Conservation (phyloP, 225 moss, liverwort and hornwort species). For the Lunularia cruciata region DNA sequence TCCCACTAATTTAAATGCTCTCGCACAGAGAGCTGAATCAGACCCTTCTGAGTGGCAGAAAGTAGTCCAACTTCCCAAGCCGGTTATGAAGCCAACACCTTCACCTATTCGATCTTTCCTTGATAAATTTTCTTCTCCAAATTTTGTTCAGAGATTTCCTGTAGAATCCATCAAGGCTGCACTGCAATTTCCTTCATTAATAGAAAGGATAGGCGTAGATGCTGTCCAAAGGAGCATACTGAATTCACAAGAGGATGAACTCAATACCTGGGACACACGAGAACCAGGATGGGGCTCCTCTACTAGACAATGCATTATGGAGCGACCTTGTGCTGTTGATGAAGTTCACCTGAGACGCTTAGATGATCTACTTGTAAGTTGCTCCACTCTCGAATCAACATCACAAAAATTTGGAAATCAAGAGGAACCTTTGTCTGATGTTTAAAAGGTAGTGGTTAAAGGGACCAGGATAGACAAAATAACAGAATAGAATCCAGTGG, state of each 20-base stretch:
- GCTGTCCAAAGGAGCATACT: constrained; percentile 7
- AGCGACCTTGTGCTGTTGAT: constrained; percentile 74
- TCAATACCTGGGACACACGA: constrained; percentile 27
- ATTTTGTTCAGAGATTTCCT: constrained; percentile 5
- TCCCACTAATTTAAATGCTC: constrained; percentile 75
- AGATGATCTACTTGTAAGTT: constrained; percentile 77
- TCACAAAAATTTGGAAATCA: too few relatives aligned
- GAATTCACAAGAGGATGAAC: constrained; percentile 34
- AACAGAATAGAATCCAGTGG: background rate
- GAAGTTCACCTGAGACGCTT: constrained; percentile 94
- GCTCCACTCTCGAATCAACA: too few relatives aligned
- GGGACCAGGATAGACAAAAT: background rate
- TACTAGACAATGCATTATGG: constrained; percentile 55
- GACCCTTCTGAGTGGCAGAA: constrained; percentile 39
- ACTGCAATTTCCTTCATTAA: constrained; percentile 31
- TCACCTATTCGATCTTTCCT: constrained; percentile 23
- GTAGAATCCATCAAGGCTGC: constrained; percentile 21
- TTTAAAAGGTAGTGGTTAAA: background rate
- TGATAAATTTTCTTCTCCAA: constrained; percentile 20
- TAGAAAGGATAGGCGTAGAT: constrained; percentile 41
- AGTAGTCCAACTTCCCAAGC: constrained; percentile 7
- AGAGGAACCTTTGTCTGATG: background rate
- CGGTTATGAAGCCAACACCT: constrained; percentile 11
- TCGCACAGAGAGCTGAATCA: constrained; percentile 78
- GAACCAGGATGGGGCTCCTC: constrained; percentile 50